A percentile compares a stretch with the other conserved stretches of the same genome.
Conservation (phyloP, 441 rosid species). For the Jatropha multifida region DNA sequence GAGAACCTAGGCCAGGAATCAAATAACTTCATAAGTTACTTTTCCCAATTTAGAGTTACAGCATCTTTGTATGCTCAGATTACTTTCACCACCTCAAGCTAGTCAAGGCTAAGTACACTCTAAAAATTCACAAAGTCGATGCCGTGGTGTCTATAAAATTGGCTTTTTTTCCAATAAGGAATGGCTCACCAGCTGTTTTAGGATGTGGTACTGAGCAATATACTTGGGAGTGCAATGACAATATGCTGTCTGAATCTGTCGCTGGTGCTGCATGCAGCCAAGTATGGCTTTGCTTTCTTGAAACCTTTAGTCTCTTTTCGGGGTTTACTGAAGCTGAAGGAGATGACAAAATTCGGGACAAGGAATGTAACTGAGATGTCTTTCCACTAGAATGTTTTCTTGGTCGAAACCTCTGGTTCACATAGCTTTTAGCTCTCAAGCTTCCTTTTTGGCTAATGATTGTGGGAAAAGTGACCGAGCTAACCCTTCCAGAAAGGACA, state of each 20-base stretch:
- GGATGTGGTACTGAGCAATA: constrained; percentile 22
- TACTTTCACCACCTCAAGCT: constrained; percentile 8
- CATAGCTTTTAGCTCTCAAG: constrained; percentile 42
- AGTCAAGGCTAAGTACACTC: background rate
- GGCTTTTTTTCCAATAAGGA: constrained; percentile 9
- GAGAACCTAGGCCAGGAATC: background rate
- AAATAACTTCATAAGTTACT: background rate
- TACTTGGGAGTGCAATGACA: constrained; percentile 54
- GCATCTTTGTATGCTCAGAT: constrained; percentile 3
- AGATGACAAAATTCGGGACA: constrained; percentile 38
- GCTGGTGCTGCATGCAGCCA: constrained; percentile 50
- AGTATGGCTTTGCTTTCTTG: constrained; percentile 23
- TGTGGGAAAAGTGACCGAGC: constrained; percentile 46
- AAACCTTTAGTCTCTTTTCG: constrained; percentile 21
- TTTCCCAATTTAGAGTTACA: background rate
- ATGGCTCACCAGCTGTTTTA: constrained; percentile 19
- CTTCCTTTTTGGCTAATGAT: constrained; percentile 24
- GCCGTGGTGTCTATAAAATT: constrained; percentile 16
- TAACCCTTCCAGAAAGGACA: constrained; percentile 17
- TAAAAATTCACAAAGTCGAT: background rate
- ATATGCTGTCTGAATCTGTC: constrained; percentile 42
- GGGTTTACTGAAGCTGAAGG: constrained; percentile 27
- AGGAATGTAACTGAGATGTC: constrained; percentile 46
- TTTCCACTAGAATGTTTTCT: constrained; percentile 29
- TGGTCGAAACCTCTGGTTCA: constrained; percentile 23